Conservation (phyloP, 805 yeast genomes). For the Wickerhamiella parazyma region DNA sequence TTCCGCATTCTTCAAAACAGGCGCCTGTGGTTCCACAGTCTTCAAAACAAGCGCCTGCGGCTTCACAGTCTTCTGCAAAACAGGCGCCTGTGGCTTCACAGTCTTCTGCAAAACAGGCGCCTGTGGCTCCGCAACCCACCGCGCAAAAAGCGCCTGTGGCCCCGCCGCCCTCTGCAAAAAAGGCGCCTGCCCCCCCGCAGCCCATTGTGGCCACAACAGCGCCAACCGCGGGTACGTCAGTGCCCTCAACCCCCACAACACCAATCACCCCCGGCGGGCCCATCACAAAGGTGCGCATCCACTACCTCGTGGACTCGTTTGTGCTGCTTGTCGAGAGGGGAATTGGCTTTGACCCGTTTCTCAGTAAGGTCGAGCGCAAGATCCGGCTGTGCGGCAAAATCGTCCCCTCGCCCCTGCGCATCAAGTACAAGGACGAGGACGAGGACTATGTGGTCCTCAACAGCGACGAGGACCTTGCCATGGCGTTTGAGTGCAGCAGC, state of each 20-base stretch:
- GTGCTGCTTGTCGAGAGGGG: slow-evolving; percentile 49
- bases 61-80: too few species aligned
- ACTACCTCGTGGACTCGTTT: slow-evolving; percentile 33
- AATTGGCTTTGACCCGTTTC: slow-evolving; percentile 38
- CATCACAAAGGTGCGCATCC: slow-evolving; percentile 24
- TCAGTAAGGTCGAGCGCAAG: slow-evolving; percentile 45
- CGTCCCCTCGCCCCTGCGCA: slow-evolving; percentile 32
- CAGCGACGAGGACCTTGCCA: slow-evolving; percentile 74
- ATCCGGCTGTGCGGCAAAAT: slow-evolving; percentile 40
- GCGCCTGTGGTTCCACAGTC: too few species aligned
- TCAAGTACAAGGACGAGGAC: slow-evolving; percentile 86
- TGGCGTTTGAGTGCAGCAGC: slow-evolving; percentile 49
- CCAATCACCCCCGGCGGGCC: slow-evolving; percentile 2
- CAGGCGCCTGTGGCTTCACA: too few species aligned
- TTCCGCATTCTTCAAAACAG: too few species aligned
- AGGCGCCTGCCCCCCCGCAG: not conserved
- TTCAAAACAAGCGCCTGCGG: too few species aligned
- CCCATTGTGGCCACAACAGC: not conserved
- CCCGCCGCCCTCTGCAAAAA: not conserved
- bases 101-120: too few species aligned
- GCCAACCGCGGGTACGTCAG: not conserved
- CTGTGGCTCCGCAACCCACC: too few species aligned
- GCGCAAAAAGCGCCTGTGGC: not conserved
- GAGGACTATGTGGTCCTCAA: slow-evolving; percentile 82
- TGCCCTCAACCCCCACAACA: not conserved